These are phyloP conservation scores for Neurospora sp. DNA, from an alignment of 2,329 filamentous ascomycete species.

Conservation along the genomic window DNA sequence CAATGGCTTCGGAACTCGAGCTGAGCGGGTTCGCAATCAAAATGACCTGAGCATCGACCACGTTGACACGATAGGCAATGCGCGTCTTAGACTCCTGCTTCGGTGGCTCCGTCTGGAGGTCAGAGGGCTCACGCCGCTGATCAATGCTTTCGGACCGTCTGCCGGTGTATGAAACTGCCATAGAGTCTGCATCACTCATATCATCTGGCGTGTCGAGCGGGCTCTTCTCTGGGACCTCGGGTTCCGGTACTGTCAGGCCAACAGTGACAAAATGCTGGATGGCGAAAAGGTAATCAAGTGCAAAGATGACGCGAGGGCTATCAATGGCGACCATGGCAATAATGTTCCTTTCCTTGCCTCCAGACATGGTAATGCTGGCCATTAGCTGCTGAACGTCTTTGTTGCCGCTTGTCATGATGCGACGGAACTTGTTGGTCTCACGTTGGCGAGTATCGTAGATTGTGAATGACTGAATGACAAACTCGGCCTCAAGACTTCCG, in stretches of 20 bases:
- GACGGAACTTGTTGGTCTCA: constrained; percentile 90
- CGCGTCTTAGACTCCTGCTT: constrained; percentile 46
- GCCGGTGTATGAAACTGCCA: constrained; percentile 36
- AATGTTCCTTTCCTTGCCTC: constrained; percentile 67
- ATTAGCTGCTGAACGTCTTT: constrained; percentile 95
- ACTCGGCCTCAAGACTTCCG: constrained; percentile 81
- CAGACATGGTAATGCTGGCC: constrained; percentile 90
- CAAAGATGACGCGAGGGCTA: constrained; percentile 89
- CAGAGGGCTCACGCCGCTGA: constrained; percentile 7
- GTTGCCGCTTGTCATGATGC: constrained; percentile 96
- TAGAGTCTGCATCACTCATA: constrained; percentile 47
- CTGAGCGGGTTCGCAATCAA: constrained; percentile 90
- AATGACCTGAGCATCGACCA: constrained; percentile 94
- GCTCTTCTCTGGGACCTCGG: constrained; percentile 39
- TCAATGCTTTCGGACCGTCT: constrained; percentile 23
- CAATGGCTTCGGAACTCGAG: constrained; percentile 86
- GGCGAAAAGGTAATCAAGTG: constrained; percentile 88
- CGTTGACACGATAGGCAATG: constrained; percentile 80
- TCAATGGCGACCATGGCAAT: constrained; percentile 92
- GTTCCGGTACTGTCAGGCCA: constrained; percentile 57
- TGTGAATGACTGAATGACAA: constrained; percentile 88
- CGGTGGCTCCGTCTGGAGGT: constrained; percentile 8
- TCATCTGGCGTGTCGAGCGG: constrained; percentile 47
- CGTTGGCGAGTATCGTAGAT: constrained; percentile 84
- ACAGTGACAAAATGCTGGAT: constrained; percentile 73